These are phyloP conservation scores for Domatiomyces catenatus DNA, from an alignment of 2,329 filamentous ascomycete genomes.

Conservation along the genomic window DNA sequence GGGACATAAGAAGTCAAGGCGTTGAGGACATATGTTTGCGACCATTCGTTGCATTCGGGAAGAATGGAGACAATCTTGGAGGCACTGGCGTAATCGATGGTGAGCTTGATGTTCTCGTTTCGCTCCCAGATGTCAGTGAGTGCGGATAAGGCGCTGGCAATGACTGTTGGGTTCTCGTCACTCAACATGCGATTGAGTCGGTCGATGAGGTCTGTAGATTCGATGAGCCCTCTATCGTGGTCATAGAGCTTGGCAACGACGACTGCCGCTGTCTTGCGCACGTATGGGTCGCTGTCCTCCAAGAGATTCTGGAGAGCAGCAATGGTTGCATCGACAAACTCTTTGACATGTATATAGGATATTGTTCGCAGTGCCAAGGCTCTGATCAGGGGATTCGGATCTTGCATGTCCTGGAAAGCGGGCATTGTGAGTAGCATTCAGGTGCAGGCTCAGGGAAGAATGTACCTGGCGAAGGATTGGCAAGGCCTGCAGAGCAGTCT, in stretches of 20 bases:
- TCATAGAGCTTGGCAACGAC: slow-evolving; percentile 97
- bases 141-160: slow-evolving; percentile 78
- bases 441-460: neutral
- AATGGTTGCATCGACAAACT: slow-evolving; percentile 85
- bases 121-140: slow-evolving; percentile 98
- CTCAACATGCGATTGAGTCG: slow-evolving; percentile 74
- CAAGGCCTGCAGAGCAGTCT: slow-evolving; percentile 83
- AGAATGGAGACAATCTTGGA: slow-evolving; percentile 97
- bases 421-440: neutral
- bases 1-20: slow-evolving; percentile 96
- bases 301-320: slow-evolving; percentile 70
- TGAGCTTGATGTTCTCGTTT: slow-evolving; percentile 92
- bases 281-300: slow-evolving; percentile 79
- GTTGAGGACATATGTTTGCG: slow-evolving; percentile 95
- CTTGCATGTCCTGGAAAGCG: slow-evolving; percentile 64
- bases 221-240: slow-evolving; percentile 79
- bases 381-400: slow-evolving; percentile 78
- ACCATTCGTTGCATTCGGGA: slow-evolving; percentile 98
- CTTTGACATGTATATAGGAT: slow-evolving; percentile 90
- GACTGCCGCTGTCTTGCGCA: slow-evolving; percentile 91
- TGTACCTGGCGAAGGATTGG: slow-evolving; percentile 67
- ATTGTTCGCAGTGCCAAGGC: slow-evolving; percentile 87
- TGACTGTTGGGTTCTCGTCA: slow-evolving; percentile 94
- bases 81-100: slow-evolving; percentile 92
- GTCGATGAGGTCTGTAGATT: slow-evolving; percentile 82